A percentile compares a stretch with the other conserved stretches of the same genome.
phyloP scores from a whole-genome alignment of 2,329 filamentous ascomycete species.

The Nectriaceae sp. region DNA sequence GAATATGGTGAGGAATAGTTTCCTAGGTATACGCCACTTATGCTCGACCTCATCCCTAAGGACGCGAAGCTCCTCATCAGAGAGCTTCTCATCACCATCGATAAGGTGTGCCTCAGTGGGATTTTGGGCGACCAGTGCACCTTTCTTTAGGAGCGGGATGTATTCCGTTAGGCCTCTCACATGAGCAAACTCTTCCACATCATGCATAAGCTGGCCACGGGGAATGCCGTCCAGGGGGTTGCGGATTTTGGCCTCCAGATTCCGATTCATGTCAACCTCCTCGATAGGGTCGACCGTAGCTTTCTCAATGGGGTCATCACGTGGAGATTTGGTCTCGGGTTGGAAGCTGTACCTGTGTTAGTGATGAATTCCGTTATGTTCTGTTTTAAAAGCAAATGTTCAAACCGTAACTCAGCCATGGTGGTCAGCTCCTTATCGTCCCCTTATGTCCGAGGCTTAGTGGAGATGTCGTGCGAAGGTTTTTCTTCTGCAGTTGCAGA shows the following conservation, averaged over 20 bases:
- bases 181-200: constrained; percentile 60
- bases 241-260: constrained; percentile 48
- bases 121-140: constrained; percentile 55
- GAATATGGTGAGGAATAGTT: constrained; percentile 66
- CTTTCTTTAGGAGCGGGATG: constrained; percentile 59
- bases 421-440: too few species aligned
- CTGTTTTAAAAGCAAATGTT: too few species aligned
- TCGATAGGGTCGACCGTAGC: too few species aligned
- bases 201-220: constrained; percentile 52
- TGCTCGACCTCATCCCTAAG: constrained; percentile 63
- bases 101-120: constrained; percentile 59
- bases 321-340: too few species aligned
- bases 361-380: too few species aligned
- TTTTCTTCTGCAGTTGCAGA: too few species aligned
- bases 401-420: too few species aligned
- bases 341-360: too few species aligned
- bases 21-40: constrained; percentile 64
- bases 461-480: too few species aligned
- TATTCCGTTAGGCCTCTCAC: constrained; percentile 61
- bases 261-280: too few species aligned
- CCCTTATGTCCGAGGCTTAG: too few species aligned
- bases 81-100: constrained; percentile 54
- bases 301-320: too few species aligned
- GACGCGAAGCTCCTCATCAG: constrained; percentile 41
- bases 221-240: constrained; percentile 53